Evolutionary conservation across 2,329 filamentous ascomycete species (phyloP).

Genomic region (Hirsutella minnesotensis): DNA sequence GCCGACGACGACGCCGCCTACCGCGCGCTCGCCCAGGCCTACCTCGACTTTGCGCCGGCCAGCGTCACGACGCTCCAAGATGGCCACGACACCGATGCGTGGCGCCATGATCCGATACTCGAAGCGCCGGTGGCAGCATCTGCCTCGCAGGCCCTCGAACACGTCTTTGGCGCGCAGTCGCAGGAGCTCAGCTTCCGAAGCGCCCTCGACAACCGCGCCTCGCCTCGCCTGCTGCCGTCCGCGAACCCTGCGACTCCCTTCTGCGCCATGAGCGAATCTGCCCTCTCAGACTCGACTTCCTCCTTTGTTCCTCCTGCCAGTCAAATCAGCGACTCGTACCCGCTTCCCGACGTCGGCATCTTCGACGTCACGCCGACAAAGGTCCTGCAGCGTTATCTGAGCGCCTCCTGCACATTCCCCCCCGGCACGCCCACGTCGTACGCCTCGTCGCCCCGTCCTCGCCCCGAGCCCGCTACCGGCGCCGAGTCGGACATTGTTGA

Average conservation of each 20-base stretch:
- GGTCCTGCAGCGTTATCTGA: slow-evolving; percentile 36
- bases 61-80: slow-evolving; percentile 4
- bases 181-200: slow-evolving; percentile 32
- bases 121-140: not conserved
- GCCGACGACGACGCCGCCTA: slow-evolving; percentile 36
- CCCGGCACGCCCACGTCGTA: slow-evolving; percentile 14
- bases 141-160: not conserved
- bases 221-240: slow-evolving; percentile 13
- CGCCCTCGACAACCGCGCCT: slow-evolving; percentile 30
- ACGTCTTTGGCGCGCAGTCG: slow-evolving; percentile 17
- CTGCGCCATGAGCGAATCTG: slow-evolving; percentile 9
- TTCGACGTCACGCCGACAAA: slow-evolving; percentile 32
- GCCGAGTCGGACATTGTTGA: not conserved
- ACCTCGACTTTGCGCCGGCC: slow-evolving; percentile 33
- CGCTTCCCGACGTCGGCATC: slow-evolving; percentile 18
- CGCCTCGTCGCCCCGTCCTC: slow-evolving; percentile 4
- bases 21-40: slow-evolving; percentile 36
- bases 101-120: slow-evolving; percentile 1
- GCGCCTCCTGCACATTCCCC: slow-evolving; percentile 12
- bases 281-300: not conserved
- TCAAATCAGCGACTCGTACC: slow-evolving; percentile 43
- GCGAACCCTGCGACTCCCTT: not conserved
- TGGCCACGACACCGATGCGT: not conserved
- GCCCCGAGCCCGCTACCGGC: not conserved
- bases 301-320: slow-evolving; percentile 35